A percentile compares a stretch with the other conserved stretches of the same genome.
Conservation (phyloP, 148 eudicot genomes). For the Drosera capensis region DNA sequence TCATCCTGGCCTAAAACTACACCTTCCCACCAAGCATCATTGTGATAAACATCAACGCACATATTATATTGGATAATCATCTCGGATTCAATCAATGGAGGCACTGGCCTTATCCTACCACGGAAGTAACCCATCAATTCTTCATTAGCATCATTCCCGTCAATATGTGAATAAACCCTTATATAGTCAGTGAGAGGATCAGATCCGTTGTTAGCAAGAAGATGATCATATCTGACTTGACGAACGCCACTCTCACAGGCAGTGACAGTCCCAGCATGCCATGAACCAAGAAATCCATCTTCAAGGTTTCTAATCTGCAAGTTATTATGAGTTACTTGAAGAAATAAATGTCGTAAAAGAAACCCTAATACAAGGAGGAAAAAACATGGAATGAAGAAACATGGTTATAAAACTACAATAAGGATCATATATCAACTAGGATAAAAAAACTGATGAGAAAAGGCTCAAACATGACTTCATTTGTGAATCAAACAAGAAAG, state of each 20-base stretch:
- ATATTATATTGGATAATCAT: conserved; percentile 32
- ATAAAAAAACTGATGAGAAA: too few species aligned
- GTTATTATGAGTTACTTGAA: not conserved
- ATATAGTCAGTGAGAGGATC: conserved; percentile 20
- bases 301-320: conserved; percentile 72
- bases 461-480: too few species aligned
- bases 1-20: conserved; percentile 51
- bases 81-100: conserved; percentile 10
- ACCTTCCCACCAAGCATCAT: conserved; percentile 99
- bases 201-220: conserved; percentile 22
- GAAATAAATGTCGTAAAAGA: not conserved
- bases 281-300: conserved; percentile 71
- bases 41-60: conserved; percentile 58
- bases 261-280: conserved; percentile 57
- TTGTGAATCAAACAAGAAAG: too few species aligned
- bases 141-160: conserved; percentile 12
- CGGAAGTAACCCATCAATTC: conserved; percentile 8
- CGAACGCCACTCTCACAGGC: conserved; percentile 11
- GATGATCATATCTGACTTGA: conserved; percentile 34
- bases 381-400: not conserved
- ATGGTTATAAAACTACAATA: too few species aligned
- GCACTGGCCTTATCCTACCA: conserved; percentile 51
- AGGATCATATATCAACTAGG: too few species aligned
- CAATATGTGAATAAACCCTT: conserved; percentile 25
- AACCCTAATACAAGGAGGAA: not conserved